Conservation (phyloP, 176 grass and related monocot genomes). For the Ampelocalamus luodianensis region DNA sequence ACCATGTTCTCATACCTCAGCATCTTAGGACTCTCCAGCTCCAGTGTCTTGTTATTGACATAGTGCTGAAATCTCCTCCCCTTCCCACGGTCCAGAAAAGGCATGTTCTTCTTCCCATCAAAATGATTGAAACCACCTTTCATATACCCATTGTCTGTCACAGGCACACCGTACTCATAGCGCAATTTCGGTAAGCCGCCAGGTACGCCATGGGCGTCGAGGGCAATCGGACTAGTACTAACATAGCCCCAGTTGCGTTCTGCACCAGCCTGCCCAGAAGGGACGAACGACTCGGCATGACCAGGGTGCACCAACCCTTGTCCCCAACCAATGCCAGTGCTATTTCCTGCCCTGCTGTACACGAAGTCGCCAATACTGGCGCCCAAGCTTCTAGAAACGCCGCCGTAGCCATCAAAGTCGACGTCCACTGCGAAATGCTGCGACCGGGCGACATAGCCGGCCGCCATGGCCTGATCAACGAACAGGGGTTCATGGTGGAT, state of each 20-base stretch:
- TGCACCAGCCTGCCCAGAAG: conserved; percentile 40
- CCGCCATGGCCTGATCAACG: conserved; percentile 35
- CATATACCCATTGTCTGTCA: conserved; percentile 13
- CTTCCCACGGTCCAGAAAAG: conserved; percentile 42
- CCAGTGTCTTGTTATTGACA: conserved; percentile 32
- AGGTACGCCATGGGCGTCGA: neutral
- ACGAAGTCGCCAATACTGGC: conserved; percentile 15
- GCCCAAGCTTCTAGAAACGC: conserved; percentile 22
- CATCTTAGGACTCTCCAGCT: conserved; percentile 43
- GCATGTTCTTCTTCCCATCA: conserved; percentile 51
- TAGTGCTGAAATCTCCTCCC: conserved; percentile 47
- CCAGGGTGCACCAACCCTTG: conserved; percentile 47
- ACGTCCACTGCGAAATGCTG: conserved; percentile 36
- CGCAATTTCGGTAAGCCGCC: conserved; percentile 14
- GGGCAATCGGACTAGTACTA: neutral
- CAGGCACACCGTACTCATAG: conserved; percentile 25
- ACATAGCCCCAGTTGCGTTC: conserved; percentile 40
- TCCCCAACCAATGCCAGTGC: conserved; percentile 35
- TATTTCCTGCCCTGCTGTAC: conserved; percentile 45
- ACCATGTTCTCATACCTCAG: conserved; percentile 59
- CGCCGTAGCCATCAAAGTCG: conserved; percentile 31
- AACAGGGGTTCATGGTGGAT: conserved; percentile 12
- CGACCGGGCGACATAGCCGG: conserved; percentile 33
- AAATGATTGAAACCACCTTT: conserved; percentile 42
- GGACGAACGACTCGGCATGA: conserved; percentile 31